phyloP scores from a whole-genome alignment of 1,139 yeast species.

The Kodamaea fungicola region DNA sequence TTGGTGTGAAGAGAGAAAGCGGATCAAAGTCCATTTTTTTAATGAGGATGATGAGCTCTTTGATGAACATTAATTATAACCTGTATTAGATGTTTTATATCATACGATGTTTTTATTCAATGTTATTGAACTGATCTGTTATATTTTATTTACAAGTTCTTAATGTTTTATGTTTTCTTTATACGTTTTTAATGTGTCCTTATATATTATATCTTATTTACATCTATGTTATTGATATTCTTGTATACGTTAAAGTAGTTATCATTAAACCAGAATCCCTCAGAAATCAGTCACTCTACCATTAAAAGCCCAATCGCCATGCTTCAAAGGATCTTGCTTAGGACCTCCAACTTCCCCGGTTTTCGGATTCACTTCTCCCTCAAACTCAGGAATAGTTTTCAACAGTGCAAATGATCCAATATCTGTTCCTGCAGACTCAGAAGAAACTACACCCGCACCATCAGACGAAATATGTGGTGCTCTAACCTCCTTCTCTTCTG shows the following conservation, averaged over 20 bases:
- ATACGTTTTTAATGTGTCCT: too few relatives aligned
- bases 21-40: constrained; percentile 38
- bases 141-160: too few relatives aligned
- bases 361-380: constrained; percentile 87
- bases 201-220: too few relatives aligned
- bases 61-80: too few relatives aligned
- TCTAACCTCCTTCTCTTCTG: constrained; percentile 15
- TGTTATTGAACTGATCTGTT: too few relatives aligned
- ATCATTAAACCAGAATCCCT: too few relatives aligned
- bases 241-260: too few relatives aligned
- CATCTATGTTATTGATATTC: too few relatives aligned
- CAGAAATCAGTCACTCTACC: constrained; percentile 98
- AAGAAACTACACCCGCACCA: constrained; percentile 11
- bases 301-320: constrained; percentile 85
- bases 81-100: too few relatives aligned
- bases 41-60: neutral
- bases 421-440: constrained; percentile 31
- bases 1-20: constrained; percentile 37
- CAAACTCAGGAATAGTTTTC: constrained; percentile 88
- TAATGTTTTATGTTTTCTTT: too few relatives aligned
- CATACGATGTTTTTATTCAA: too few relatives aligned
- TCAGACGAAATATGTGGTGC: constrained; percentile 6
- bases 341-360: constrained; percentile 98
- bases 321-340: constrained; percentile 93
- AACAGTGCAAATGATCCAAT: constrained; percentile 63